A percentile compares a stretch with the other conserved stretches of the same genome.
Conservation (phyloP, 2,329 filamentous ascomycete genomes). For the Alternaria brassicicola region DNA sequence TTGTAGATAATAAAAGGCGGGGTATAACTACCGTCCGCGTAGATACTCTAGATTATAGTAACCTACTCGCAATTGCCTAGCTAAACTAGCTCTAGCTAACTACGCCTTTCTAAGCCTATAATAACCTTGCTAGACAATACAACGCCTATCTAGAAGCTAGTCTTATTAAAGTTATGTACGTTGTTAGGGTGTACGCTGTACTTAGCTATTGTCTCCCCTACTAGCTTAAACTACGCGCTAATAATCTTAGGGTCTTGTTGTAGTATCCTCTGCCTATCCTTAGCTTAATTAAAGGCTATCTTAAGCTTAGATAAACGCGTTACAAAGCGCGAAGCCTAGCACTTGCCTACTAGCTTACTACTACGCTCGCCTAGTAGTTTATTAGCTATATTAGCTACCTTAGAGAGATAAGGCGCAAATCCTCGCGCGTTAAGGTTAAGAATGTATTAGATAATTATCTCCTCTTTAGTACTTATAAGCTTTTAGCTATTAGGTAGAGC, state of each 20-base stretch:
- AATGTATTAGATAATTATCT: conserved; percentile 21
- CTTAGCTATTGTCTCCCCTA: conserved; percentile 6
- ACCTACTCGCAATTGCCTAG: no score
- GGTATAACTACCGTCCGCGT: no score
- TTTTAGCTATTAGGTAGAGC: not conserved
- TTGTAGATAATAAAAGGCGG: no score
- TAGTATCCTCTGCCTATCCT: conserved; percentile 7
- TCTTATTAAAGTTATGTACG: no score
- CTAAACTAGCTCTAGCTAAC: no score
- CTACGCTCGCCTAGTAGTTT: conserved; percentile 20
- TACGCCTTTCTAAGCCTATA: no score
- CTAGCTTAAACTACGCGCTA: conserved; percentile 18
- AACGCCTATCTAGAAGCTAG: not conserved
- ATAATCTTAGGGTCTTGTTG: conserved; percentile 17
- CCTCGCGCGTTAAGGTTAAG: conserved; percentile 20
- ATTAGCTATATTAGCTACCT: conserved; percentile 27
- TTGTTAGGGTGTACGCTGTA: no score
- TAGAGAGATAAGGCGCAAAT: conserved; percentile 13
- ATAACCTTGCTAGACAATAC: conserved; percentile 8
- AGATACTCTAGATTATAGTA: no score
- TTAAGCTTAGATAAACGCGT: conserved; percentile 18
- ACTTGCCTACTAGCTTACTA: conserved; percentile 16
- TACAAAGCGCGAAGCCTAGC: conserved; percentile 18
- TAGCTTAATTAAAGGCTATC: conserved; percentile 20
- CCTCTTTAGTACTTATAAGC: conserved; percentile 10